Percentiles rank a stretch among this genome's conserved stretches.
These are phyloP conservation scores for Leucosporidium creatinivorum DNA, from an alignment of 768 basidiomycete genomes.

Conservation along the genomic window DNA sequence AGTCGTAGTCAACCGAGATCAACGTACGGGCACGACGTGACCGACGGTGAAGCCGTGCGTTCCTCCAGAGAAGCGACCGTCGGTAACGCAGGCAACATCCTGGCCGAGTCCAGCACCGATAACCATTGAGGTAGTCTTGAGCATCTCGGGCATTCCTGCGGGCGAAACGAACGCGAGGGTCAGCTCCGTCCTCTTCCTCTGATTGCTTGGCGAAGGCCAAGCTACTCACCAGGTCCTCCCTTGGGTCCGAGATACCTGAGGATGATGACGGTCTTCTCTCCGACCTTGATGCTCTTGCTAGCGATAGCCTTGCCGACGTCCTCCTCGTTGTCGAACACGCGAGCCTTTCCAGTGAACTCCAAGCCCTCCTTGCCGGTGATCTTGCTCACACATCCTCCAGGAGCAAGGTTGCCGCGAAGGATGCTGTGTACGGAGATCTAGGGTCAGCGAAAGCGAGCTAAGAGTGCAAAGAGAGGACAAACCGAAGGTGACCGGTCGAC, in stretches of 20 bases:
- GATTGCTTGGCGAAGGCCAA: not conserved
- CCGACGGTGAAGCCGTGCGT: constrained; percentile 69
- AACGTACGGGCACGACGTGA: constrained; percentile 93
- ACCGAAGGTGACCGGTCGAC: constrained; percentile 81
- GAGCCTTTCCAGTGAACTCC: constrained; percentile 80
- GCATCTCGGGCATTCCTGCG: constrained; percentile 97
- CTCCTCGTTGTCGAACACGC: constrained; percentile 84
- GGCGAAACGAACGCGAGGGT: not conserved
- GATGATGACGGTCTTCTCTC: constrained; percentile 89
- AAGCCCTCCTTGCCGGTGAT: constrained; percentile 94
- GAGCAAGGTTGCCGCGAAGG: constrained; percentile 82
- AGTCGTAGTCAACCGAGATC: constrained; percentile 85
- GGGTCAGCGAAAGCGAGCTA: not conserved
- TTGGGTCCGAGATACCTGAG: constrained; percentile 93
- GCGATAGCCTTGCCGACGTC: constrained; percentile 83
- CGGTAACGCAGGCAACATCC: constrained; percentile 94
- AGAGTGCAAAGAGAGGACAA: constrained; percentile 24
- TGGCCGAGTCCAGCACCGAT: constrained; percentile 96
- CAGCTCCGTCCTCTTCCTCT: not conserved
- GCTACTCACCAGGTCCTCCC: constrained; percentile 76
- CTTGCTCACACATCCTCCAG: constrained; percentile 92
- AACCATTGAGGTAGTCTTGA: constrained; percentile 84
- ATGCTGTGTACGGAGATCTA: constrained; percentile 52
- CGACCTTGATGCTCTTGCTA: constrained; percentile 75
- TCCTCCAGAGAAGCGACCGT: constrained; percentile 68